Evolutionary conservation across 2,329 filamentous ascomycete species (phyloP).

Genomic region (Achaetomium macrosporum): DNA sequence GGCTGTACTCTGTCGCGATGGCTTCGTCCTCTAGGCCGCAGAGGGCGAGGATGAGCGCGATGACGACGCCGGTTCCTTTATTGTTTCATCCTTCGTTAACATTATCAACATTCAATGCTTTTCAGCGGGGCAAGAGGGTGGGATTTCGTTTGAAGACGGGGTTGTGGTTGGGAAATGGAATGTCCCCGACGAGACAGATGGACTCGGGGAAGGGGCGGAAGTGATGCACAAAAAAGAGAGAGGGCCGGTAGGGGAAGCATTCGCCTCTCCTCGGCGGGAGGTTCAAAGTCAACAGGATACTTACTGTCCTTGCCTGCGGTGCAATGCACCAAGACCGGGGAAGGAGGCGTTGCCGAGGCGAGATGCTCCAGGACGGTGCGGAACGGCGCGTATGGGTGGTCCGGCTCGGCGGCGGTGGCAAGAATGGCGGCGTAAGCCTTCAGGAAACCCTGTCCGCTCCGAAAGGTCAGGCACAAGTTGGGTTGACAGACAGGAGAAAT

Average conservation of each 20-base stretch:
- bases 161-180: background rate
- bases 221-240: background rate
- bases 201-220: background rate
- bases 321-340: slow-evolving; percentile 62
- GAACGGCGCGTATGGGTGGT: slow-evolving; percentile 50
- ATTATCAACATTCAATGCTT: no score
- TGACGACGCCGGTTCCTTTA: slow-evolving; percentile 56
- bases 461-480: background rate
- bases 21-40: slow-evolving; percentile 53
- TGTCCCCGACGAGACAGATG: background rate
- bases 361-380: slow-evolving; percentile 50
- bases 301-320: slow-evolving; percentile 68
- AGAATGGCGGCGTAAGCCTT: slow-evolving; percentile 60
- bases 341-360: slow-evolving; percentile 29
- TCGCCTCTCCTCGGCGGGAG: no score
- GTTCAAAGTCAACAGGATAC: background rate
- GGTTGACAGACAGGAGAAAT: background rate
- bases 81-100: no score
- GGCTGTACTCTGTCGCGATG: slow-evolving; percentile 62
- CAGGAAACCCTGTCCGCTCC: slow-evolving; percentile 48
- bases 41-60: slow-evolving; percentile 59
- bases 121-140: no score
- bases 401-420: slow-evolving; percentile 38
- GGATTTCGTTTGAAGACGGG: background rate
- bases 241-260: background rate